A percentile compares a stretch with the other conserved stretches of the same genome.
Evolutionary conservation across 768 basidiomycete genomes (phyloP).

Genomic region (Tulasnella sp.): DNA sequence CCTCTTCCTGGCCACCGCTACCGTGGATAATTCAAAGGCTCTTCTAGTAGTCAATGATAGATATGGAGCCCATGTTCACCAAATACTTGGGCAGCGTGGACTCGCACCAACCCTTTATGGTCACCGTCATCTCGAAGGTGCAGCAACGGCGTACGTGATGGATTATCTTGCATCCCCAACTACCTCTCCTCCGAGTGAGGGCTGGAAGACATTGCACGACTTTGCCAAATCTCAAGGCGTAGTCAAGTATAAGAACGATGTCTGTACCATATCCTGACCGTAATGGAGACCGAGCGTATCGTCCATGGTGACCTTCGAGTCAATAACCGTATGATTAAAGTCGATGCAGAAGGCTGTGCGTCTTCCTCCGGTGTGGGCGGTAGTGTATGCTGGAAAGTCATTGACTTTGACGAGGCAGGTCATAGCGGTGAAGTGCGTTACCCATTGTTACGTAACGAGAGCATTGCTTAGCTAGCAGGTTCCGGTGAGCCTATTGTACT

Average conservation of each 20-base stretch:
- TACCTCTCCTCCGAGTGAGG: too few species aligned
- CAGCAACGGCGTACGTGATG: constrained; percentile 10
- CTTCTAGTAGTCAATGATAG: constrained; percentile 1
- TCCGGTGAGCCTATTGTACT: not conserved
- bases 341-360: not conserved
- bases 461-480: not conserved
- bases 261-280: not conserved
- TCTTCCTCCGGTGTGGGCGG: not conserved
- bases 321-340: constrained; percentile 3
- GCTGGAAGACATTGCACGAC: not conserved
- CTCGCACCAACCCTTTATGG: constrained; percentile 9
- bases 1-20: not conserved
- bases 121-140: not conserved
- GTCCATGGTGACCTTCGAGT: constrained; percentile 6
- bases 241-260: not conserved
- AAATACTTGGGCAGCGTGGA: not conserved
- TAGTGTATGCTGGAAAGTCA: not conserved
- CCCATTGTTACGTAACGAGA: constrained; percentile 1
- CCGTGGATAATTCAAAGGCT: too few species aligned
- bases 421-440: constrained; percentile 1
- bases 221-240: not conserved
- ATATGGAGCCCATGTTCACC: constrained; percentile 3
- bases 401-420: constrained; percentile 10
- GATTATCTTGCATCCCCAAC: not conserved
- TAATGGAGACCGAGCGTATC: not conserved